phyloP scores from a whole-genome alignment of 2,329 filamentous ascomycete genomes.

The Cryphonectria nitschkei region DNA sequence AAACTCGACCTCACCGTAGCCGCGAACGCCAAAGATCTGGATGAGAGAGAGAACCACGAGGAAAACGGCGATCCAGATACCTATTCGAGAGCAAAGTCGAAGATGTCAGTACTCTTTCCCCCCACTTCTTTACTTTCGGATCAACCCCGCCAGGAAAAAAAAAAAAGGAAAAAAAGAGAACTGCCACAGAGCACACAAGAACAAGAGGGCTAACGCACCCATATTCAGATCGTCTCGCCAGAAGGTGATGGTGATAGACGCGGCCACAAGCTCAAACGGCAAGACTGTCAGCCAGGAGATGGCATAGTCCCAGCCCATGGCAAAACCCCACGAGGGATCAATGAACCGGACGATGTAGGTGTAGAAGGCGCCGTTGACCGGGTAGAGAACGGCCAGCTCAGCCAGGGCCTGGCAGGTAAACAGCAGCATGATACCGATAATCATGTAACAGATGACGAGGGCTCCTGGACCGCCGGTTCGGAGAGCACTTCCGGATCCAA shows the following conservation, averaged over 20 bases:
- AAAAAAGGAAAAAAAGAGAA: neutral
- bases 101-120: neutral
- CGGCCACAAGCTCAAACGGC: conserved; percentile 59
- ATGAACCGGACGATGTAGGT: conserved; percentile 65
- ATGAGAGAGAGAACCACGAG: conserved; percentile 54
- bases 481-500: conserved; percentile 66
- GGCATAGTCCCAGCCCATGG: conserved; percentile 58
- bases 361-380: conserved; percentile 65
- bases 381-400: conserved; percentile 63
- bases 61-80: conserved; percentile 61
- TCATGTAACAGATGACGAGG: conserved; percentile 54
- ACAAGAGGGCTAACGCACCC: conserved; percentile 30
- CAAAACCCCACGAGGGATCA: conserved; percentile 62
- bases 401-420: conserved; percentile 63
- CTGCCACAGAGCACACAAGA: neutral
- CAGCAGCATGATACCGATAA: conserved; percentile 62
- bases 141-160: no score
- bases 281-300: conserved; percentile 53
- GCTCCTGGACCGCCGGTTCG: conserved; percentile 61
- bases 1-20: conserved; percentile 65
- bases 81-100: neutral
- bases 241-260: conserved; percentile 56
- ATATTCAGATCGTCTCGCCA: conserved; percentile 56
- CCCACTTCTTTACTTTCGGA: no score
- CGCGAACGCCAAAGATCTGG: conserved; percentile 60